Evolutionary conservation across 73 alveolate species (phyloP), one percentile per base, ranked within the genome.

Genomic region (Symbiodinium pilosum): DNA sequence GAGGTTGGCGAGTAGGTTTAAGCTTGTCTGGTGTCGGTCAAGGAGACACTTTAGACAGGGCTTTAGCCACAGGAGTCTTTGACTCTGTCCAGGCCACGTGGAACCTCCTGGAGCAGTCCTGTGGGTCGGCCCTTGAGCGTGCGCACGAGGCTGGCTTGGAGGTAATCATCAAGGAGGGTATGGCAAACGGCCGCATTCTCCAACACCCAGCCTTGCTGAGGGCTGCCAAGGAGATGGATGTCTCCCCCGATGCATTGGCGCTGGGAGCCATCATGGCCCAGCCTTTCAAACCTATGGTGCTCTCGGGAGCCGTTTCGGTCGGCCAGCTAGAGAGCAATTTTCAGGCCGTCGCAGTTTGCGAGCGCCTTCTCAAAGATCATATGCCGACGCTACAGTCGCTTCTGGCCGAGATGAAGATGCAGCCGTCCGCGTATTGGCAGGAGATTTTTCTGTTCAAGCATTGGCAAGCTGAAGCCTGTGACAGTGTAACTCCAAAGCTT

Each of bases 161-260:
- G 44, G 91, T 92, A 43, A 92, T 92, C 91, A 75, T 92, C 92
- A 92, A 92, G 47, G 98, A 92, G 64, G 98, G 91, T 83, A 92
- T 92, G 98, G 98, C 98, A 81, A 92, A 92, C 81, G 98, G 98
- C 83, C 52, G 98, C 81, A n/a, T 43, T n/a, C 54, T 89, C 20
- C 77, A 68, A 77, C 2, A 8, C 28, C 1, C 83, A 26, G 73
- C 34, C 51, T 5, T 86, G 54, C 18, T 28, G n/a, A 77, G 47
- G 28, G 43, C 81, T 16, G 52, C 73, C 3, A 24, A 85, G 47
- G n/a, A 28, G 64, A 24, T 85, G 71, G 59, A 64, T 14, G 89
- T 71, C 42, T 83, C 98, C 1, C 68, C 89, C 14, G 98, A 92
- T 28, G 98, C 98, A 7, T n/a, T 92, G 64, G 98, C 98, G 28